Conservation (phyloP, 2,329 filamentous ascomycete genomes). For the Aureobasidium sp. region DNA sequence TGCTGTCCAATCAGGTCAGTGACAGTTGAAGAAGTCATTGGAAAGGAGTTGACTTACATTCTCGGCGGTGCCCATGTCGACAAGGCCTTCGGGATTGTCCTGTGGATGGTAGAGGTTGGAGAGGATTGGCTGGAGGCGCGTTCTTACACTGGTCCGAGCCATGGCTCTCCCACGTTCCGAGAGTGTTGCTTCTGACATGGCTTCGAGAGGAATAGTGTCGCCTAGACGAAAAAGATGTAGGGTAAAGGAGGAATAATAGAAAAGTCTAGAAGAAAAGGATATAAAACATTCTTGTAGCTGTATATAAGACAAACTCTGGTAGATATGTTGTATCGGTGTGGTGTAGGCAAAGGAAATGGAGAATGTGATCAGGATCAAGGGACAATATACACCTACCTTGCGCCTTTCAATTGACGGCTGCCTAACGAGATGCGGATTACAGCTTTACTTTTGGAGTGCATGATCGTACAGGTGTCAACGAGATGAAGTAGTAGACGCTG, state of each 20-base stretch:
- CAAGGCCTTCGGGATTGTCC: conserved; percentile 24
- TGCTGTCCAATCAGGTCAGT: not conserved
- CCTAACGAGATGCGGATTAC: not conserved
- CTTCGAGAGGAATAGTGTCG: not conserved
- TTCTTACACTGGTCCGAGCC: conserved; percentile 13
- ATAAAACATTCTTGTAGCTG: not conserved
- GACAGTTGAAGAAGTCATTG: not conserved
- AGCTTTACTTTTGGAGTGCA: not conserved
- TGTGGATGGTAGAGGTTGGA: conserved; percentile 20
- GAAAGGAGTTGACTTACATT: conserved; percentile 16
- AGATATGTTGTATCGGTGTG: not conserved
- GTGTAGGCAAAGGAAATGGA: not conserved
- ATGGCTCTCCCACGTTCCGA: conserved; percentile 2
- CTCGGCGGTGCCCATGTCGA: conserved; percentile 27
- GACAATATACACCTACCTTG: not conserved
- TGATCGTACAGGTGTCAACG: not conserved
- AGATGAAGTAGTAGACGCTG: not conserved
- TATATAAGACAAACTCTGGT: not conserved
- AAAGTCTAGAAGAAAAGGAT: not conserved
- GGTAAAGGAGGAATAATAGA: not conserved
- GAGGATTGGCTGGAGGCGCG: conserved; percentile 17
- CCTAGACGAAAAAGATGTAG: too few relatives aligned
- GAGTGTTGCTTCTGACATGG: conserved; percentile 5
- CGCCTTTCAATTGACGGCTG: not conserved
- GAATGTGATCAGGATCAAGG: not conserved